These are phyloP conservation scores for Xylariaceae sp. DNA, from an alignment of 2,329 filamentous ascomycete species.

Conservation along the genomic window DNA sequence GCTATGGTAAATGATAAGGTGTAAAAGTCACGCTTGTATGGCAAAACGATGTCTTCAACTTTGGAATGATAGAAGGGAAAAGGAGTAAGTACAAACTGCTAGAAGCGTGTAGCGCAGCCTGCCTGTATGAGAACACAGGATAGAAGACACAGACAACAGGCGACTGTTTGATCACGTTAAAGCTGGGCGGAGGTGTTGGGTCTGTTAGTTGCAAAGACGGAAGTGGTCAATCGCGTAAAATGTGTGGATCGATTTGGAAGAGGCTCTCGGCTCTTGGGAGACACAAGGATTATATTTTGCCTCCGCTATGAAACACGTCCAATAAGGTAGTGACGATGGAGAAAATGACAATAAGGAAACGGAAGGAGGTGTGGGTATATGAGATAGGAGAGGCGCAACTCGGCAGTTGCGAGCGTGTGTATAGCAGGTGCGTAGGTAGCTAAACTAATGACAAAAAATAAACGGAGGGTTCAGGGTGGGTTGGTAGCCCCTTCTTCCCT, in stretches of 20 bases:
- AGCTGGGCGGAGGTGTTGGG: no score
- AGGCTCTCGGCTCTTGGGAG: no score
- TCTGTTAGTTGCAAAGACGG: no score
- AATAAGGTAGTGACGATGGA: no score
- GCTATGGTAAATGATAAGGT: not conserved
- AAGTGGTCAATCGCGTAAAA: no score
- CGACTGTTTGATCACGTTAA: no score
- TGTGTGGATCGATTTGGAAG: no score
- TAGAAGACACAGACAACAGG: no score
- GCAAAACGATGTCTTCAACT: not conserved
- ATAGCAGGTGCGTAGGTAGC: not conserved
- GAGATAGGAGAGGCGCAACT: not conserved
- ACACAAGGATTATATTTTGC: no score
- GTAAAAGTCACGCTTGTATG: not conserved
- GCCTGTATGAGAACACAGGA: no score
- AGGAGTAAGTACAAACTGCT: not conserved
- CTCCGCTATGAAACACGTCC: no score
- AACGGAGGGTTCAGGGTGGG: not conserved
- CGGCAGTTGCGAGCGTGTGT: not conserved
- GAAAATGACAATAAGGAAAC: no score
- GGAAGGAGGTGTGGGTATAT: not conserved
- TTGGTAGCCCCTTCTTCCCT: not conserved
- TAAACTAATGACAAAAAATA: not conserved
- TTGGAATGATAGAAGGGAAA: not conserved
- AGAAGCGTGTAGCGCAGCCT: not conserved